Percentiles rank a stretch among this genome's conserved stretches.
Conservation (phyloP, 1,139 yeast species). For the Suhomyces panamericanus region DNA sequence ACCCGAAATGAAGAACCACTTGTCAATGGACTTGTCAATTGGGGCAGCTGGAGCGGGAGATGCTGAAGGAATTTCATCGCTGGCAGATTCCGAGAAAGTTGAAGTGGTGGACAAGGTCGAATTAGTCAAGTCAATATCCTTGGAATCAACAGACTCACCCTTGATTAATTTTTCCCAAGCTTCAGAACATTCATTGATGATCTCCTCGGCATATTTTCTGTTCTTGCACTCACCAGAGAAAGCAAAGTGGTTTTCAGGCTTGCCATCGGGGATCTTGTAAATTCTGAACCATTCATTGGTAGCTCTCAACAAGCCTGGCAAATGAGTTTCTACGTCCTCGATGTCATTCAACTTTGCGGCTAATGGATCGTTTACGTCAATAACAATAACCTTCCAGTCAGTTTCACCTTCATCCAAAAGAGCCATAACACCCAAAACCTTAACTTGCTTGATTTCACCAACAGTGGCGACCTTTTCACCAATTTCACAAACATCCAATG, state of each 20-base stretch:
- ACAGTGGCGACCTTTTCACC: constrained; percentile 69
- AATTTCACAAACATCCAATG: constrained; percentile 93
- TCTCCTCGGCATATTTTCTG: constrained; percentile 66
- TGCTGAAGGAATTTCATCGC: constrained; percentile 63
- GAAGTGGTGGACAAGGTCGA: constrained; percentile 66
- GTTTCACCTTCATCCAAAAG: constrained; percentile 96
- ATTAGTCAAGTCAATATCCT: constrained; percentile 55
- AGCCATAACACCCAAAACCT: constrained; percentile 90
- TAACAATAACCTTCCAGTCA: constrained; percentile 94
- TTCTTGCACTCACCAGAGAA: constrained; percentile 78
- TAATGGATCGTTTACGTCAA: constrained; percentile 78
- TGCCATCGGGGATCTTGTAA: constrained; percentile 93
- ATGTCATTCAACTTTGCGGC: constrained; percentile 74
- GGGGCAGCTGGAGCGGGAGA: constrained; percentile 81
- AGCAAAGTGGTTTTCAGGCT: constrained; percentile 83
- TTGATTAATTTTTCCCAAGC: constrained; percentile 74
- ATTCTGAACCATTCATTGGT: constrained; percentile 93
- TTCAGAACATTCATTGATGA: constrained; percentile 71
- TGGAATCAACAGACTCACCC: constrained; percentile 49
- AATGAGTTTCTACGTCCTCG: constrained; percentile 74
- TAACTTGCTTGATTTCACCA: constrained; percentile 80
- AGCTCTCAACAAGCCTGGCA: constrained; percentile 84
- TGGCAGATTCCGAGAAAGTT: constrained; percentile 49
- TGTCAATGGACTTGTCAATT: constrained; percentile 94
- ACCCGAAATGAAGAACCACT: constrained; percentile 99